Conservation (phyloP, 345 rosid species). For the Streptanthus diversifolius region DNA sequence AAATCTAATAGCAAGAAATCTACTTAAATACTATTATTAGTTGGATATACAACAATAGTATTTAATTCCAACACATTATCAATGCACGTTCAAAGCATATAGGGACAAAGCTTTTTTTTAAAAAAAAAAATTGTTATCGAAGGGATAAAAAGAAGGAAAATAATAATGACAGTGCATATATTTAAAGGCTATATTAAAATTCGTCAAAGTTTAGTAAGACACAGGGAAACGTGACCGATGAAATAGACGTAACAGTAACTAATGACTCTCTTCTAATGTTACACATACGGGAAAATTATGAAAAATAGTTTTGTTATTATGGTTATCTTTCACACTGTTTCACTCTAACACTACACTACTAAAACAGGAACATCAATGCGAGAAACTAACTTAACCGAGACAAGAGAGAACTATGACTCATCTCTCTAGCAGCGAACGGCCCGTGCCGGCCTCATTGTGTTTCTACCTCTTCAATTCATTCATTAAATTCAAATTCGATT, state of each 20-base stretch:
- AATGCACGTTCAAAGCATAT: constrained; percentile 38
- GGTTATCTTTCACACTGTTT: no score
- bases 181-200: not conserved
- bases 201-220: constrained; percentile 12
- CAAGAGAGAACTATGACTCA: constrained; percentile 16
- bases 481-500: not conserved
- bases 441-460: not conserved
- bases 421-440: constrained; percentile 1
- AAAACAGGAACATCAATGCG: not conserved
- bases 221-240: constrained; percentile 14
- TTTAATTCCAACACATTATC: constrained; percentile 19
- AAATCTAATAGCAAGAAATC: not conserved
- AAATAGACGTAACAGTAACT: constrained; percentile 14
- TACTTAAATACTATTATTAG: not conserved
- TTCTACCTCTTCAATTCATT: not conserved
- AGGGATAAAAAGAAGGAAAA: constrained; percentile 27
- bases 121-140: constrained; percentile 18
- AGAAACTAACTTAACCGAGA: not conserved
- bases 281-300: not conserved
- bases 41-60: constrained; percentile 9
- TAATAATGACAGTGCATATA: constrained; percentile 5
- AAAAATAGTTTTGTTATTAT: not conserved
- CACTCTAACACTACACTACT: no score
- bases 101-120: constrained; percentile 23
- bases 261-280: not conserved